These are phyloP conservation scores for Amanita pallidorosea DNA, from an alignment of 768 basidiomycete species.

Conservation along the genomic window DNA sequence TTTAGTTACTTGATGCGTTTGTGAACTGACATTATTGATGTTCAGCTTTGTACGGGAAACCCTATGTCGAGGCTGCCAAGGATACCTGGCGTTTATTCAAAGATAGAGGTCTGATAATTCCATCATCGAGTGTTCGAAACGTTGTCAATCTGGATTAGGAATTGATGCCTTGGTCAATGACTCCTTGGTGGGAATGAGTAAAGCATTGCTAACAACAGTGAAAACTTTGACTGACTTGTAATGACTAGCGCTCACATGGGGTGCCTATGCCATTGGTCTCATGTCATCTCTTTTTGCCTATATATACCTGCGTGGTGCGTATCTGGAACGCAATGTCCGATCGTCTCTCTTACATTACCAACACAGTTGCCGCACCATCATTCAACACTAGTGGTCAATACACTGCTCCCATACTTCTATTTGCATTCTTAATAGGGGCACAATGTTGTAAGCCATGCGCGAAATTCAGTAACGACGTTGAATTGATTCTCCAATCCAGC, in stretches of 20 bases:
- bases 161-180: conserved; percentile 81
- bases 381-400: conserved; percentile 71
- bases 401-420: conserved; percentile 66
- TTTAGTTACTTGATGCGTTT: not conserved
- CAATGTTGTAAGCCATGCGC: conserved; percentile 44
- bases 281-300: conserved; percentile 68
- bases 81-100: conserved; percentile 74
- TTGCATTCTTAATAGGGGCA: conserved; percentile 73
- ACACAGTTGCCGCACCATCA: conserved; percentile 55
- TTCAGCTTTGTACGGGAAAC: conserved; percentile 73
- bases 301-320: conserved; percentile 62
- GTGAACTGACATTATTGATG: not conserved
- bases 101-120: conserved; percentile 41
- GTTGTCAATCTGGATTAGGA: conserved; percentile 14
- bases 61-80: conserved; percentile 71
- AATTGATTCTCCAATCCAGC: conserved; percentile 23
- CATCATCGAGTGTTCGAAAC: conserved; percentile 2
- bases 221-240: not conserved
- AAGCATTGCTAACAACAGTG: conserved; percentile 13
- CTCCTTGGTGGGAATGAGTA: conserved; percentile 69
- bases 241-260: conserved; percentile 59
- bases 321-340: not conserved
- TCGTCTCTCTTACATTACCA: not conserved
- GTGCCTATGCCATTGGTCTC: conserved; percentile 70
- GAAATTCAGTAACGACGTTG: not conserved